A percentile compares a stretch with the other conserved stretches of the same genome.
Evolutionary conservation across 1,284 basidiomycete species (phyloP).

Genomic region (Vanrija sp.): DNA sequence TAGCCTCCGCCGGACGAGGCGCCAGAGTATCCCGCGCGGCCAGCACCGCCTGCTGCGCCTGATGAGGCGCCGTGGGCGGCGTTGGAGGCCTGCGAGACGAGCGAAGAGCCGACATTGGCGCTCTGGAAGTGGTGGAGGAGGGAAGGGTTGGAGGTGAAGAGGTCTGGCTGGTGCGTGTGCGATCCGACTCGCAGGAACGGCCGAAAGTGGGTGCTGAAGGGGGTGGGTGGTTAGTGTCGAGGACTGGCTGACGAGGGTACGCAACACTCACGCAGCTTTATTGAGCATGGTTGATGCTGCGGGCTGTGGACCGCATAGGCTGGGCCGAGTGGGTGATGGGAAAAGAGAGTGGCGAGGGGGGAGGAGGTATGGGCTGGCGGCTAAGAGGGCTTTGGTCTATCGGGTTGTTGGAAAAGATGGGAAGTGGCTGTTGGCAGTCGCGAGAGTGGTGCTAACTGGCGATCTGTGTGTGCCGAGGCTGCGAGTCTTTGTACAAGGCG

Average conservation of each 20-base stretch:
- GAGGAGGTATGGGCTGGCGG: background rate
- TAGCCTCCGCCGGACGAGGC: slow-evolving; percentile 34
- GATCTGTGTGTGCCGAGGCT: no score
- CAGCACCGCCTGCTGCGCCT: slow-evolving; percentile 29
- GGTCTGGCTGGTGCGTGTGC: slow-evolving; percentile 32
- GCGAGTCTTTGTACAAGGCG: no score
- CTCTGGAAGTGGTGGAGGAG: slow-evolving; percentile 46
- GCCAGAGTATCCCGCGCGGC: slow-evolving; percentile 36
- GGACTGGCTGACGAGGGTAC: background rate
- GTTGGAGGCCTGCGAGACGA: slow-evolving; percentile 23
- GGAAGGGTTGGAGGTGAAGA: slow-evolving; percentile 49
- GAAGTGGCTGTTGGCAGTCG: background rate
- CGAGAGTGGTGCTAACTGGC: background rate
- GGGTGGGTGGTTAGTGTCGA: background rate
- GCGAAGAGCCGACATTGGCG: slow-evolving; percentile 19
- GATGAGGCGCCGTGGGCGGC: slow-evolving; percentile 20
- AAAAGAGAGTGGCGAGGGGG: background rate
- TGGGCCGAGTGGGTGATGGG: no score
- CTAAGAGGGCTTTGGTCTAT: background rate
- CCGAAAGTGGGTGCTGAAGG: slow-evolving; percentile 41
- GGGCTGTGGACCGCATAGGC: background rate
- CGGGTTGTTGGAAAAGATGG: background rate
- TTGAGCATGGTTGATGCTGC: slow-evolving; percentile 31
- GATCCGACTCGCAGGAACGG: slow-evolving; percentile 42
- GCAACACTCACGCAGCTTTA: slow-evolving; percentile 42